phyloP scores from a whole-genome alignment of 2,329 filamentous ascomycete genomes.

The Parastagonospora avenae region DNA sequence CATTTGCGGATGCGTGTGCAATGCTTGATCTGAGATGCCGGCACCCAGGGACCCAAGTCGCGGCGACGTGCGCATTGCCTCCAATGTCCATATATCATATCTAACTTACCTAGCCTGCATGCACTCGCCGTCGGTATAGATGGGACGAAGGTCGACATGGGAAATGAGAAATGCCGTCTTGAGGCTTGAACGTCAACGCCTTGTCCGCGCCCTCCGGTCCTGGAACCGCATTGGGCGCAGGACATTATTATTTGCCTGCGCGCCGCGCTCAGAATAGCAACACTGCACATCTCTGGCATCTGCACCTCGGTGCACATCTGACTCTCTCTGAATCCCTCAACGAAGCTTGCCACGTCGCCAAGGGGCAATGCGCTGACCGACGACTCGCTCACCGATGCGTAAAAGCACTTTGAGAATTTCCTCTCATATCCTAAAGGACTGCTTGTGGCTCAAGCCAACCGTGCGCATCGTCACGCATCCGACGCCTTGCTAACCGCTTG shows the following conservation, averaged over 20 bases:
- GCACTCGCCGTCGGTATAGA: neutral
- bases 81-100: too few species aligned
- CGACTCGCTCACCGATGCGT: neutral
- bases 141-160: constrained; percentile 6
- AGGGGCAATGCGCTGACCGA: neutral
- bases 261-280: constrained; percentile 12
- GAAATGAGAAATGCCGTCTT: constrained; percentile 14
- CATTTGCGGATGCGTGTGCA: too few species aligned
- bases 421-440: too few species aligned
- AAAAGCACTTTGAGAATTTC: too few species aligned
- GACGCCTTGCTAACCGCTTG: too few species aligned
- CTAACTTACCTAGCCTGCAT: too few species aligned
- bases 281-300: constrained; percentile 5
- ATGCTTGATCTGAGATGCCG: too few species aligned
- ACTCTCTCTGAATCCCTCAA: neutral
- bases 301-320: constrained; percentile 11
- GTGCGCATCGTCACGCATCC: too few species aligned
- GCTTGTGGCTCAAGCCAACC: too few species aligned
- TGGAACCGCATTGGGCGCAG: constrained; percentile 2
- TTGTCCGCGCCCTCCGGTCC: constrained; percentile 2
- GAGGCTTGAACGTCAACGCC: neutral
- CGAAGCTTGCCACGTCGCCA: neutral
- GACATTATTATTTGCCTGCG: neutral
- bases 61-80: too few species aligned
- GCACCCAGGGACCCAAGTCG: too few species aligned